Evolutionary conservation across 169 alveolate species (phyloP).

Genomic region (Cryptosporidium andersoni): DNA sequence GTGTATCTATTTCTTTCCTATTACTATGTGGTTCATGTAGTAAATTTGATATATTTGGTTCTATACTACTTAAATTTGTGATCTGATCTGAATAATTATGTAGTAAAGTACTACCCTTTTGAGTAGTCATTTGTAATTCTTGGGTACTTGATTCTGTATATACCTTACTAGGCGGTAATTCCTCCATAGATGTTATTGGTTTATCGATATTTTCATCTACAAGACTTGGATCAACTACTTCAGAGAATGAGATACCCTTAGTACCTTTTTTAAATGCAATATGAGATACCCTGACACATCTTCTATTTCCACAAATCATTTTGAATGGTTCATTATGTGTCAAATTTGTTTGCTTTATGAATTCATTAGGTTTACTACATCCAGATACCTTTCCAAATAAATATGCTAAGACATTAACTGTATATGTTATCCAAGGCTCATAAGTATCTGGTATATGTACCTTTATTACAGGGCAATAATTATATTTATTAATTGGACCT

Average conservation of each 20-base stretch:
- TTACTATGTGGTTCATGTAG: too few species aligned
- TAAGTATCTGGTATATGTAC: slow-evolving; percentile 62
- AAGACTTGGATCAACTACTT: slow-evolving; percentile 55
- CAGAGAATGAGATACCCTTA: slow-evolving; percentile 40
- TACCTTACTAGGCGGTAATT: too few species aligned
- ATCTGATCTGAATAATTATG: too few species aligned
- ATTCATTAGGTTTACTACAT: slow-evolving; percentile 27
- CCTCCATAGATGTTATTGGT: neutral
- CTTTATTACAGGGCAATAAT: slow-evolving; percentile 61
- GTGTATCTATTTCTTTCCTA: too few species aligned
- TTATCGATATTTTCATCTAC: slow-evolving; percentile 53
- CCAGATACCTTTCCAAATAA: slow-evolving; percentile 58
- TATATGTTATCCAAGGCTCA: slow-evolving; percentile 70
- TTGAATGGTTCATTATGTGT: slow-evolving; percentile 54
- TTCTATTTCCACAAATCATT: slow-evolving; percentile 67
- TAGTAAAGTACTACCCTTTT: too few species aligned
- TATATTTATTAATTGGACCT: slow-evolving; percentile 60
- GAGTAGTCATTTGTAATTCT: too few species aligned
- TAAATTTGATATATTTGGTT: too few species aligned
- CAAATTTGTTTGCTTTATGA: slow-evolving; percentile 28
- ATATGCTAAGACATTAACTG: slow-evolving; percentile 48
- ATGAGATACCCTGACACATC: slow-evolving; percentile 57
- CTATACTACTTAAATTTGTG: too few species aligned
- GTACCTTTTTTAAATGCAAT: slow-evolving; percentile 49
- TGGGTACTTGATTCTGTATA: too few species aligned